Evolutionary conservation across 805 yeast species (phyloP), one percentile per base, ranked within the genome.

Genomic region (Candida saitoana): DNA sequence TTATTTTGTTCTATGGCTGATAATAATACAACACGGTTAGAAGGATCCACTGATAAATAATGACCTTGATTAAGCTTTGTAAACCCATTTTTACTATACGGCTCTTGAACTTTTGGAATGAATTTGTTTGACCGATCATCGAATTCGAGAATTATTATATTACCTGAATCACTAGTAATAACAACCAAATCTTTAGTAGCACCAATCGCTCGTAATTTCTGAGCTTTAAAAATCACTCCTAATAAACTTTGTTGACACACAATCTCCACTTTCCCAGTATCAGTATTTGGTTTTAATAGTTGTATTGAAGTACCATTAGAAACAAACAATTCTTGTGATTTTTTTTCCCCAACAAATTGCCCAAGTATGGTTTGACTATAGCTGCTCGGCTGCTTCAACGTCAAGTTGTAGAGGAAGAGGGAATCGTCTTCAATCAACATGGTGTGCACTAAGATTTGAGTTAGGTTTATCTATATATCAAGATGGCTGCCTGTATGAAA

Each of bases 91-190:
- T 88, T 85, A 35, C 80, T 75, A 49, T 76, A 79, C 0, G 95
- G 84, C 49, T 83, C 89, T 49, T 80, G 82, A 25, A 68, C 55
- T 1, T 74, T 41, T 6, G 83, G 69, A 22, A 73, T 62, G 43
- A 80, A 79, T 37, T 52, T 58, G 17, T 55, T 49, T n/a, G 65
- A 54, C 3, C 55, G 56, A 2, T 60, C 53, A 25, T 70, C 60
- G 44, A 74, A 72, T 41, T 78, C 75, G 8, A 80, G 60, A 1
- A 86, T 55, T 0, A 79, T 65, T 16, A 89, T 47, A 44, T 79
- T 78, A 0, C 97, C 97, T 1, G 95, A 76, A 54, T 90, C 97
- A 0, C 93, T 79, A 0, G 91, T 76, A 2, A 87, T 56, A 5
- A 82, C 74, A n/a, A 90, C 46, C 19, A 66, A 65, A 48, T 87